Evolutionary conservation across 169 alveolate genomes (phyloP).

Genomic region (Eimeria necatrix): DNA sequence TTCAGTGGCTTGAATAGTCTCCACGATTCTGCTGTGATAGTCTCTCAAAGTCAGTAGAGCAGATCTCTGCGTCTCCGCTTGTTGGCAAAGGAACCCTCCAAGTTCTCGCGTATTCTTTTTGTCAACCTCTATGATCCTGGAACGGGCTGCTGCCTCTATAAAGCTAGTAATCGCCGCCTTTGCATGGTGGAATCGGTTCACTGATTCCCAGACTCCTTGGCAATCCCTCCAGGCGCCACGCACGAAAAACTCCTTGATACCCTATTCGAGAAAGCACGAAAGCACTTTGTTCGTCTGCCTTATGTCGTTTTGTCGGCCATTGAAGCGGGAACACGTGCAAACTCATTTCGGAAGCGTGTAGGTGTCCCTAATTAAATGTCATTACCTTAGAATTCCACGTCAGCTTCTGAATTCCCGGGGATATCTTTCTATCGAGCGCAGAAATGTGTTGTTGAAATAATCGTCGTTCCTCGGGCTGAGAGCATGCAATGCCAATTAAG

Average conservation of each 20-base stretch:
- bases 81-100: slow-evolving; percentile 53
- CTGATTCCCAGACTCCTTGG: slow-evolving; percentile 88
- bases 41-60: background rate
- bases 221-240: slow-evolving; percentile 93
- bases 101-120: slow-evolving; percentile 49
- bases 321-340: background rate
- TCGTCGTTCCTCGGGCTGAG: slow-evolving; percentile 88
- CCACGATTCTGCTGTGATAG: slow-evolving; percentile 87
- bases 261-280: slow-evolving; percentile 50
- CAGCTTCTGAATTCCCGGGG: slow-evolving; percentile 82
- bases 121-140: slow-evolving; percentile 52
- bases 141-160: slow-evolving; percentile 26
- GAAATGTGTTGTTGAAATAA: slow-evolving; percentile 86
- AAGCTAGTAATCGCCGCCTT: slow-evolving; percentile 3
- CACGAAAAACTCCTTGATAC: slow-evolving; percentile 92
- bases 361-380: background rate
- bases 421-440: slow-evolving; percentile 83
- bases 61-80: slow-evolving; percentile 16
- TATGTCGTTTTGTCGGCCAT: background rate
- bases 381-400: slow-evolving; percentile 83
- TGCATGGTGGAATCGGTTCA: slow-evolving; percentile 83
- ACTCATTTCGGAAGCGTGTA: background rate
- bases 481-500: background rate
- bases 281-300: background rate
- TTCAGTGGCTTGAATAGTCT: slow-evolving; percentile 81